Evolutionary conservation across 2,329 filamentous ascomycete species (phyloP).

Genomic region (Pseudogymnoascus sp.): DNA sequence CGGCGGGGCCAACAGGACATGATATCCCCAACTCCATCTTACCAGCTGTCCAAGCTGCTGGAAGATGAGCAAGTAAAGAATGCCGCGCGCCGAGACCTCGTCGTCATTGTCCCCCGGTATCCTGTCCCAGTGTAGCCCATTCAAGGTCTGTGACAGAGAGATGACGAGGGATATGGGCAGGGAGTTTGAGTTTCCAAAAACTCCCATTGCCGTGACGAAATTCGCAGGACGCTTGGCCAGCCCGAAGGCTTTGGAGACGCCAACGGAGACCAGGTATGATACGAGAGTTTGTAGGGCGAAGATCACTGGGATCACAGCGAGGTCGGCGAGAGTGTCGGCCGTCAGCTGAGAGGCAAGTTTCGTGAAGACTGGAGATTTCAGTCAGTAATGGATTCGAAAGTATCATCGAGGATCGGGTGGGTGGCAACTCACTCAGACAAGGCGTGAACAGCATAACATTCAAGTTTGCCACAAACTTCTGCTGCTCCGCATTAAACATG

Average conservation of each 20-base stretch:
- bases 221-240: constrained; percentile 83
- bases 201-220: constrained; percentile 93
- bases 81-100: constrained; percentile 87
- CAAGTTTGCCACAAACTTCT: constrained; percentile 93
- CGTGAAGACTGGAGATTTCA: constrained; percentile 65
- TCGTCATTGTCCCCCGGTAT: constrained; percentile 90
- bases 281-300: constrained; percentile 82
- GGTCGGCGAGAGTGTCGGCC: constrained; percentile 78
- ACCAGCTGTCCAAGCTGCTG: constrained; percentile 94
- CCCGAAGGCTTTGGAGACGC: constrained; percentile 66
- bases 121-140: constrained; percentile 87
- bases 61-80: constrained; percentile 92
- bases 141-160: constrained; percentile 84
- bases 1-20: constrained; percentile 83
- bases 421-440: constrained; percentile 67
- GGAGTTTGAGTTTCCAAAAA: constrained; percentile 98
- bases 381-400: not conserved
- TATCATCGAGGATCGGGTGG: not conserved
- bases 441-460: constrained; percentile 96
- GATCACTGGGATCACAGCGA: constrained; percentile 92
- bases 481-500: constrained; percentile 90
- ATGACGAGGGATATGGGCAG: constrained; percentile 93
- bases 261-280: constrained; percentile 69
- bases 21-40: constrained; percentile 97
- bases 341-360: constrained; percentile 94